These are phyloP conservation scores for Letharia lupina DNA, from an alignment of 495 filamentous ascomycete species.

Conservation along the genomic window DNA sequence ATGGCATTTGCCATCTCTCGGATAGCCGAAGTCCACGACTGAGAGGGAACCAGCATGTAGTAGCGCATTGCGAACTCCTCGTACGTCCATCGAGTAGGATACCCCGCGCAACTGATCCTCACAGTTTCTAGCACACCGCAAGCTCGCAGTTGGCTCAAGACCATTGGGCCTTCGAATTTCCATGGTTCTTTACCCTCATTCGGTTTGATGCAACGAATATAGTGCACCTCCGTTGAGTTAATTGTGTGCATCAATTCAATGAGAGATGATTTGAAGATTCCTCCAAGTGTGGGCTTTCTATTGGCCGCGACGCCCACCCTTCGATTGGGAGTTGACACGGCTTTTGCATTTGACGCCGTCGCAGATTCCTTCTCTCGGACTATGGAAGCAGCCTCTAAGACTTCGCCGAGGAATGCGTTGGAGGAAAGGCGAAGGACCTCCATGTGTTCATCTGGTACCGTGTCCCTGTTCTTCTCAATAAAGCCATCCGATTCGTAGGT, in stretches of 20 bases:
- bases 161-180: constrained; percentile 99
- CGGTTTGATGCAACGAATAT: constrained; percentile 98
- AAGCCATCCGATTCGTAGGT: constrained; percentile 99
- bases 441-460: constrained; percentile 96
- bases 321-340: constrained; percentile 58
- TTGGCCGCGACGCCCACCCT: constrained; percentile 86
- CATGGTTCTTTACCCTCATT: constrained; percentile 95
- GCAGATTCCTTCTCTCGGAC: constrained; percentile 86
- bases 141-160: constrained; percentile 90
- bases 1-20: constrained; percentile 89
- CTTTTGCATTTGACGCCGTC: constrained; percentile 59
- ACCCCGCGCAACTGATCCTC: constrained; percentile 94
- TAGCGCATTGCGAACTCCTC: constrained; percentile 97
- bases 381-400: constrained; percentile 74
- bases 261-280: constrained; percentile 96
- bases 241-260: constrained; percentile 98
- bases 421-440: constrained; percentile 77
- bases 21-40: constrained; percentile 88
- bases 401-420: constrained; percentile 76
- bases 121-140: constrained; percentile 99
- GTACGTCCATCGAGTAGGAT: constrained; percentile 97
- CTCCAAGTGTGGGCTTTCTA: constrained; percentile 92
- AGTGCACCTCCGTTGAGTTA: constrained; percentile 95
- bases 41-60: constrained; percentile 94
- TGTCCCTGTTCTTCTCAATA: constrained; percentile 99